Percentiles rank a stretch among this genome's conserved stretches.
Evolutionary conservation across 2,329 filamentous ascomycete species (phyloP).

Genomic region (Exophiala oligosperma): DNA sequence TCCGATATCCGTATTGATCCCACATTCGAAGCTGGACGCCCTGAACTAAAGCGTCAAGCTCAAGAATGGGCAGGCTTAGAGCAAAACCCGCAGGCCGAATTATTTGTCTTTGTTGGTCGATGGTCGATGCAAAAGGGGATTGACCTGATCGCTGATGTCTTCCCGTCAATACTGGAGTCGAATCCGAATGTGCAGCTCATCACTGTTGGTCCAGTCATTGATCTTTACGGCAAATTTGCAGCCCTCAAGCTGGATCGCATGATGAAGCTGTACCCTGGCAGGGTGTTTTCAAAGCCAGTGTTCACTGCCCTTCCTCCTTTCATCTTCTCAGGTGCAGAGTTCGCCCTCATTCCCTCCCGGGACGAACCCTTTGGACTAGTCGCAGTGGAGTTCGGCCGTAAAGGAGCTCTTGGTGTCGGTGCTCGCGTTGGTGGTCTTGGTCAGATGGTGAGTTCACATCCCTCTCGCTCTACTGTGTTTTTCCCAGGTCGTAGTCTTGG

Average conservation of each 20-base stretch:
- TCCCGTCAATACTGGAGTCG: conserved; percentile 62
- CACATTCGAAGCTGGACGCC: conserved; percentile 55
- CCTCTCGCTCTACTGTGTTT: not conserved
- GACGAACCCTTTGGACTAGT: conserved; percentile 70
- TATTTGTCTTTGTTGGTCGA: conserved; percentile 68
- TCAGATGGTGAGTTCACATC: conserved; percentile 61
- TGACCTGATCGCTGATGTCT: conserved; percentile 67
- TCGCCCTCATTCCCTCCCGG: conserved; percentile 66
- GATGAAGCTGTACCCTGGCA: conserved; percentile 65
- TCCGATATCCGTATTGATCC: conserved; percentile 54
- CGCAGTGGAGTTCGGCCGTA: conserved; percentile 68
- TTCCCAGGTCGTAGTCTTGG: no score
- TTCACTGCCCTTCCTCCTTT: conserved; percentile 67
- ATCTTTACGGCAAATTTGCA: conserved; percentile 68
- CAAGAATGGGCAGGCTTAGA: conserved; percentile 68
- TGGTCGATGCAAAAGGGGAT: conserved; percentile 71
- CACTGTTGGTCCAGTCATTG: conserved; percentile 64
- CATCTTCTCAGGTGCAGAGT: conserved; percentile 68
- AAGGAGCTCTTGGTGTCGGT: conserved; percentile 67
- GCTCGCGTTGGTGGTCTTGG: conserved; percentile 66
- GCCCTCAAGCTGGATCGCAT: conserved; percentile 64
- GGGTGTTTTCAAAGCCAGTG: conserved; percentile 68
- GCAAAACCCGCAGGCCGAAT: conserved; percentile 61
- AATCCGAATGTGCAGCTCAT: conserved; percentile 62
- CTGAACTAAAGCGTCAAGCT: conserved; percentile 58